phyloP scores from a whole-genome alignment of 75 land plant species.

The Gnetum montanum region DNA sequence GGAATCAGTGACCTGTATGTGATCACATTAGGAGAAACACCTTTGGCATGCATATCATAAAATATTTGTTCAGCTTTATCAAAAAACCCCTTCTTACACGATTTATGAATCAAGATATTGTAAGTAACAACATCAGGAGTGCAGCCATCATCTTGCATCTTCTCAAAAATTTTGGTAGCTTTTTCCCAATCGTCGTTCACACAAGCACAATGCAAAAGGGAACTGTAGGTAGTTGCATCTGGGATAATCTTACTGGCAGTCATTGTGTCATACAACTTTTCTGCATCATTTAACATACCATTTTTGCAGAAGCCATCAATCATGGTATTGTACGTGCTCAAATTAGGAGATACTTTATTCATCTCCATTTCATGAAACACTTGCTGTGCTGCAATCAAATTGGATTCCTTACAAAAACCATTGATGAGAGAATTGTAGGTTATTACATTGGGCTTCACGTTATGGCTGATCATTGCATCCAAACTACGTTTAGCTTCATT shows the following conservation, averaged over 20 bases:
- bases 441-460: constrained; percentile 19
- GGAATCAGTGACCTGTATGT: constrained; percentile 43
- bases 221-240: constrained; percentile 42
- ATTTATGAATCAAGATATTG: constrained; percentile 44
- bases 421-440: constrained; percentile 50
- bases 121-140: constrained; percentile 29
- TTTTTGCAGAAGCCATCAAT: constrained; percentile 50
- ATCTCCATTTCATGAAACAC: constrained; percentile 38
- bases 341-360: constrained; percentile 24
- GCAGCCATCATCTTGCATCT: constrained; percentile 19
- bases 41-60: constrained; percentile 44
- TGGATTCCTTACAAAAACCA: constrained; percentile 16
- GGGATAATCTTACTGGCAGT: constrained; percentile 19
- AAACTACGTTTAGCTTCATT: constrained; percentile 14
- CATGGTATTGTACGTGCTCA: constrained; percentile 47
- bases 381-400: constrained; percentile 11
- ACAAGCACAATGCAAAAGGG: constrained; percentile 50
- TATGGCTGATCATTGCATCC: constrained; percentile 23
- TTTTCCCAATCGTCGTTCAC: constrained; percentile 30
- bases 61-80: constrained; percentile 41
- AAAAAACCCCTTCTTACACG: constrained; percentile 27
- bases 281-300: constrained; percentile 22
- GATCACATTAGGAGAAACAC: constrained; percentile 19
- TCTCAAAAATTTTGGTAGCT: constrained; percentile 38
- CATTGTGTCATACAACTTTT: constrained; percentile 38